phyloP scores from a whole-genome alignment of 78 protist species.

The Pigoraptor vietnamica region DNA sequence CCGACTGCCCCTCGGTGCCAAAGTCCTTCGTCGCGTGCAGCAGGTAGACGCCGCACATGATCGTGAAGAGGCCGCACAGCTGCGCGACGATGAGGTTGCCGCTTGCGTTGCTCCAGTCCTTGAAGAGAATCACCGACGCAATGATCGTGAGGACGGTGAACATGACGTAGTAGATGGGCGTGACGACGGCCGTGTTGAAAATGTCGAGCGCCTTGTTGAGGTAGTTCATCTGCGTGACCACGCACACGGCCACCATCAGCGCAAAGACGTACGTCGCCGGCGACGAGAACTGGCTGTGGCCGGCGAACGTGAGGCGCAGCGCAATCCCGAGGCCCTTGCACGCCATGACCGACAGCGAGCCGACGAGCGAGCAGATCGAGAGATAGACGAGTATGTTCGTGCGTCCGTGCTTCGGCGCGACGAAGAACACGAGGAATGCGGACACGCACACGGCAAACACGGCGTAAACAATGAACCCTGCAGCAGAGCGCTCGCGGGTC shows the following conservation, averaged over 20 bases:
- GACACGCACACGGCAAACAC: neutral
- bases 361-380: slow-evolving; percentile 13
- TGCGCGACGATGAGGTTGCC: neutral
- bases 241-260: neutral
- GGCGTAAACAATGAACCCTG: neutral
- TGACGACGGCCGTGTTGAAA: slow-evolving; percentile 5
- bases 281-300: neutral
- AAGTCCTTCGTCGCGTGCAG: neutral
- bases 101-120: neutral
- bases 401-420: neutral
- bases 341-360: slow-evolving; percentile 6
- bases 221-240: slow-evolving; percentile 11
- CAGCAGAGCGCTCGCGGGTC: neutral
- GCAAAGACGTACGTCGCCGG: neutral
- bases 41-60: neutral
- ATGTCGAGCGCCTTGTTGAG: slow-evolving; percentile 25
- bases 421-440: neutral
- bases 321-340: neutral
- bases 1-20: no score
- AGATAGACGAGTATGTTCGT: neutral
- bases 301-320: neutral
- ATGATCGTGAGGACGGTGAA: neutral
- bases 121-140: neutral
- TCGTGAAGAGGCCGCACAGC: neutral
- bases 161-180: slow-evolving; percentile 23